A percentile compares a stretch with the other conserved stretches of the same genome.
These are phyloP conservation scores for Royoungia palumana DNA, from an alignment of 768 basidiomycete genomes.

Conservation along the genomic window DNA sequence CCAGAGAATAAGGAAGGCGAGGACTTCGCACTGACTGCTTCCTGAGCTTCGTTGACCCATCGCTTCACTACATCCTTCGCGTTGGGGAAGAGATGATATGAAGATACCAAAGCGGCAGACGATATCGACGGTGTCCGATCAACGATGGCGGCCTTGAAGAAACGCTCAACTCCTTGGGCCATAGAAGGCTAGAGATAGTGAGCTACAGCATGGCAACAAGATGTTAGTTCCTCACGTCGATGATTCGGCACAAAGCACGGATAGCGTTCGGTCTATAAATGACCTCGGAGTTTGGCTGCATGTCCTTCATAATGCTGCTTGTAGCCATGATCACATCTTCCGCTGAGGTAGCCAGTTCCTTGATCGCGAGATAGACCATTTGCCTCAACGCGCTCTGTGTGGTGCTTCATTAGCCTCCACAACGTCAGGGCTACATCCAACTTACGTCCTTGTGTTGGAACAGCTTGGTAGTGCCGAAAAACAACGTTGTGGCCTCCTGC, in stretches of 20 bases:
- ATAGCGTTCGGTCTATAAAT: slow-evolving; percentile 98
- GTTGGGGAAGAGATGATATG: slow-evolving; percentile 92
- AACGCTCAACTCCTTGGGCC: slow-evolving; percentile 97
- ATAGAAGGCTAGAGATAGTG: slow-evolving; percentile 77
- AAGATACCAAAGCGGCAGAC: slow-evolving; percentile 93
- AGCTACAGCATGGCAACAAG: slow-evolving; percentile 35
- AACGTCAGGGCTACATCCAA: slow-evolving; percentile 12
- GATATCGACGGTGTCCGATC: slow-evolving; percentile 95
- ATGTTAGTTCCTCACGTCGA: slow-evolving; percentile 69
- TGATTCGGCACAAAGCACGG: slow-evolving; percentile 91
- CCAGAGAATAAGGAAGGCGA: slow-evolving; percentile 64
- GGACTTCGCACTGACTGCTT: slow-evolving; percentile 89
- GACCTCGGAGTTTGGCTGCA: slow-evolving; percentile 98
- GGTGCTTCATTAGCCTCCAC: slow-evolving; percentile 7
- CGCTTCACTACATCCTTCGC: slow-evolving; percentile 96
- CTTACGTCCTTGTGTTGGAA: slow-evolving; percentile 99
- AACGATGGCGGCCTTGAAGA: slow-evolving; percentile 99
- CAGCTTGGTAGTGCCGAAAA: slow-evolving; percentile 98
- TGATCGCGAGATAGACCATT: slow-evolving; percentile 98
- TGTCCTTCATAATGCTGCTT: slow-evolving; percentile 99
- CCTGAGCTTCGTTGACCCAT: slow-evolving; percentile 99
- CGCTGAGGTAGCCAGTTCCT: slow-evolving; percentile 91
- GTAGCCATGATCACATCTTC: slow-evolving; percentile 99
- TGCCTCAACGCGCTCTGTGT: slow-evolving; percentile 88
- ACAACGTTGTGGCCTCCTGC: slow-evolving; percentile 95